Percentiles rank a stretch among this genome's conserved stretches.
These are phyloP conservation scores for Neoboletus brunneissimus DNA, from an alignment of 768 basidiomycete genomes.

Conservation along the genomic window DNA sequence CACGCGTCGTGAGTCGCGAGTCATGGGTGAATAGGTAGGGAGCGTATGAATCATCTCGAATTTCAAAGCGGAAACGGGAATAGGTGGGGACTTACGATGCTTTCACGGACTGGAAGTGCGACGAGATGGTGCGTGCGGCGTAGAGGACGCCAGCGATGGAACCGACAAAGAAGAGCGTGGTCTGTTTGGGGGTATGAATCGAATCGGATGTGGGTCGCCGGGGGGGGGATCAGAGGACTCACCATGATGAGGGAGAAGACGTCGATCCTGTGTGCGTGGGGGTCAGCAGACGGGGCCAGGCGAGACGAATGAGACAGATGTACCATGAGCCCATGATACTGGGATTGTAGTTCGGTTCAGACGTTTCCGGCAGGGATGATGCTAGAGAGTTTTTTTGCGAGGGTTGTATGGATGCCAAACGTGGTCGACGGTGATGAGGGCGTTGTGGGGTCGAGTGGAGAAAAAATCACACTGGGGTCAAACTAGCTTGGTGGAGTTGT, in stretches of 20 bases:
- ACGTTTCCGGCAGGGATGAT: background rate
- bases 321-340: conserved; percentile 17
- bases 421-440: no score
- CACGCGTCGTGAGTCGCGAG: no score
- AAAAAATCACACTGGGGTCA: no score
- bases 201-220: background rate
- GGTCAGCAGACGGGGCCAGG: background rate
- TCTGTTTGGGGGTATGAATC: conserved; percentile 15
- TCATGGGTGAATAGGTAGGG: background rate
- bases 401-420: no score
- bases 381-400: no score
- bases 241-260: conserved; percentile 18
- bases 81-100: conserved; percentile 43
- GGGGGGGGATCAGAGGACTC: background rate
- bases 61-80: background rate
- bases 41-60: background rate
- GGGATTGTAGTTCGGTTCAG: background rate
- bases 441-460: no score
- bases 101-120: conserved; percentile 48
- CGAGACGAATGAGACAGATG: background rate
- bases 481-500: no score
- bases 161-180: conserved; percentile 45
- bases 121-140: conserved; percentile 38
- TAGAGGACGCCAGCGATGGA: conserved; percentile 43
- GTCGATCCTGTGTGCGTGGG: conserved; percentile 10